Conservation (phyloP, 2,329 filamentous ascomycete genomes). For the Talaromyces islandicus region DNA sequence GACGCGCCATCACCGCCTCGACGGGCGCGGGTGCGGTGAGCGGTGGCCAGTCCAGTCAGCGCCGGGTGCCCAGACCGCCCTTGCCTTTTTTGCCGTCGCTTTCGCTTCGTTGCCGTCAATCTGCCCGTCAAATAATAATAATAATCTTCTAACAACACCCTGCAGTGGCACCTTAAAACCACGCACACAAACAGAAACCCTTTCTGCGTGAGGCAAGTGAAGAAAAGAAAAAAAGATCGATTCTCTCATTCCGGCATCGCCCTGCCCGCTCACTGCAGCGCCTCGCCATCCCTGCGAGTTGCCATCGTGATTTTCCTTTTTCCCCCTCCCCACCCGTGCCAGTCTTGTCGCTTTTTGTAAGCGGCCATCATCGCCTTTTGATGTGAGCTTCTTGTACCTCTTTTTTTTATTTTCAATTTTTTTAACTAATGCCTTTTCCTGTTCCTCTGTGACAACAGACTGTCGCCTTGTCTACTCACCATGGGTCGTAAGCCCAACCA, state of each 20-base stretch:
- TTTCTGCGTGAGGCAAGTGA: neutral
- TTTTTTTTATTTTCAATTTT: too few species aligned
- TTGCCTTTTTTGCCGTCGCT: slow-evolving; percentile 30
- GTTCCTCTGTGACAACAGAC: slow-evolving; percentile 8
- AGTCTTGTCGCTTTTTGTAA: neutral
- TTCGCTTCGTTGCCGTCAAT: slow-evolving; percentile 18
- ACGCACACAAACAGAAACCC: neutral
- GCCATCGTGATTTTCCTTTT: neutral
- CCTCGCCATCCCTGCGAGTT: neutral
- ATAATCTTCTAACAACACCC: neutral
- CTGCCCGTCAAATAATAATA: slow-evolving; percentile 12
- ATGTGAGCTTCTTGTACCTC: neutral
- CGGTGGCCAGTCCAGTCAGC: slow-evolving; percentile 10
- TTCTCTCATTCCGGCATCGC: neutral
- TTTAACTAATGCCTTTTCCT: slow-evolving; percentile 1
- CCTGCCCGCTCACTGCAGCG: neutral
- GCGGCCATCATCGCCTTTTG: neutral
- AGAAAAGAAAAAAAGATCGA: too few species aligned
- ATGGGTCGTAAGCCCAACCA: slow-evolving; percentile 83
- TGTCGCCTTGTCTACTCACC: slow-evolving; percentile 17
- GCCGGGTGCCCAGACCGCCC: slow-evolving; percentile 27
- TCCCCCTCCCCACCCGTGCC: neutral
- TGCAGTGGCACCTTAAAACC: neutral
- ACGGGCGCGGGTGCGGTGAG: slow-evolving; percentile 4
- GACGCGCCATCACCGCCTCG: slow-evolving; percentile 8